phyloP scores from a whole-genome alignment of 2,329 filamentous ascomycete species.

The Aspergillus flavus region DNA sequence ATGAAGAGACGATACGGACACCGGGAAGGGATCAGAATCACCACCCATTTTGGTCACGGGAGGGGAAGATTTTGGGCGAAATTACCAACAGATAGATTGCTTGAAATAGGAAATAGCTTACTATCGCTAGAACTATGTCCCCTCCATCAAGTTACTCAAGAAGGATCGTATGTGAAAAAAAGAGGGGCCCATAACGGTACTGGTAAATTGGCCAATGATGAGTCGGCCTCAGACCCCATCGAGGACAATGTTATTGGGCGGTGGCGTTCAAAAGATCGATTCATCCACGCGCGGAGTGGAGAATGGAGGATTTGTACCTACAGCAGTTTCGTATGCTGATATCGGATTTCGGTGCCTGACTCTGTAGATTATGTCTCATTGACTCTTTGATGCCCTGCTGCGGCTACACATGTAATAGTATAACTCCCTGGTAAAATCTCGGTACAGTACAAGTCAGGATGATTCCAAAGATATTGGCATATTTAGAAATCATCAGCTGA shows the following conservation, averaged over 20 bases:
- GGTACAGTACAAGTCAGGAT: neutral
- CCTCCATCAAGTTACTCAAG: neutral
- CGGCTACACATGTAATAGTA: too few relatives aligned
- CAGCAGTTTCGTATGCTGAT: neutral
- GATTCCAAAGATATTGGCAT: neutral
- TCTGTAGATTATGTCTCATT: neutral
- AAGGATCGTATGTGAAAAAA: neutral
- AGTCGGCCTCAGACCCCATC: neutral
- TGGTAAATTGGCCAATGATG: neutral
- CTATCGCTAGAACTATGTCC: neutral
- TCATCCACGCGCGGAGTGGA: neutral
- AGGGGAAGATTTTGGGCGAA: neutral
- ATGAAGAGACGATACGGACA: slow-evolving; percentile 49
- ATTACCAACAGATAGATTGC: neutral
- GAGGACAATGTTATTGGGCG: neutral
- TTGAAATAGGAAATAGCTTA: neutral
- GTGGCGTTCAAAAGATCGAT: neutral
- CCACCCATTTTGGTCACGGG: slow-evolving; percentile 27
- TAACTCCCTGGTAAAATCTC: too few relatives aligned
- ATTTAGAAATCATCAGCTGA: neutral
- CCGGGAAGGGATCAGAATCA: slow-evolving; percentile 31
- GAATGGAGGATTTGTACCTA: neutral
- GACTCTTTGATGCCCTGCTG: neutral
- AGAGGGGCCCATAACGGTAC: neutral
- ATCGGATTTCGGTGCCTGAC: neutral